Conservation (phyloP, 352 stramenopile genomes). For the Phytophthora aleatoria region DNA sequence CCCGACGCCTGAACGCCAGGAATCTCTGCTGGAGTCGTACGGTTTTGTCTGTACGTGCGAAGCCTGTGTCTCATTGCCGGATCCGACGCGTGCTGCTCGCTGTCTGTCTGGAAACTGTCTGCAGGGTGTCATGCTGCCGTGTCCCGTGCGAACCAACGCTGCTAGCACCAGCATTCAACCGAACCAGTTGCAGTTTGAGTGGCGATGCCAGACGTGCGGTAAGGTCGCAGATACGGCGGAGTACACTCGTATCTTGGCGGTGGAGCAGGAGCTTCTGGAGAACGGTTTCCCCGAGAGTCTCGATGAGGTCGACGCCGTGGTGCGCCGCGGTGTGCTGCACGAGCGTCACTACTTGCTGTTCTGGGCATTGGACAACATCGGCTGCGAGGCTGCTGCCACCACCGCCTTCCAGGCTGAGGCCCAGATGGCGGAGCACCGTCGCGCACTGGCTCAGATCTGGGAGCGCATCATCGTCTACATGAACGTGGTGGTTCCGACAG, state of each 20-base stretch:
- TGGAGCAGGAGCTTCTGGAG: constrained; percentile 61
- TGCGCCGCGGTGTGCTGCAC: constrained; percentile 58
- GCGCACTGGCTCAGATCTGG: constrained; percentile 56
- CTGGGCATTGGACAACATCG: constrained; percentile 74
- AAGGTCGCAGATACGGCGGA: constrained; percentile 40
- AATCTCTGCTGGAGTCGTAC: constrained; percentile 65
- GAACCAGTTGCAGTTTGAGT: constrained; percentile 59
- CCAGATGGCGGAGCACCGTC: constrained; percentile 32
- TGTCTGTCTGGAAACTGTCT: constrained; percentile 43
- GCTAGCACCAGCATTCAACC: constrained; percentile 32
- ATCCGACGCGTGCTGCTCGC: constrained; percentile 61
- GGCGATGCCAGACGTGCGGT: constrained; percentile 55
- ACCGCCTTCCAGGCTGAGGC: constrained; percentile 43
- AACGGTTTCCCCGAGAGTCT: constrained; percentile 68
- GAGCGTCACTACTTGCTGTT: constrained; percentile 78
- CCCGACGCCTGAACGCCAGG: constrained; percentile 59
- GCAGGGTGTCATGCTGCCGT: constrained; percentile 53
- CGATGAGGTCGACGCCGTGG: constrained; percentile 54
- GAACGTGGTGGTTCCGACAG: constrained; percentile 68
- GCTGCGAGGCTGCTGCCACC: constrained; percentile 54
- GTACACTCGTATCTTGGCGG: constrained; percentile 38
- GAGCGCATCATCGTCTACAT: constrained; percentile 70
- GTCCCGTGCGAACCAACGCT: constrained; percentile 31
- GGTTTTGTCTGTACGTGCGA: constrained; percentile 70
- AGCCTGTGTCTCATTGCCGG: constrained; percentile 50